Percentiles rank a stretch among this genome's conserved stretches.
Conservation (phyloP, 768 basidiomycete genomes). For the Boletus insuetus region DNA sequence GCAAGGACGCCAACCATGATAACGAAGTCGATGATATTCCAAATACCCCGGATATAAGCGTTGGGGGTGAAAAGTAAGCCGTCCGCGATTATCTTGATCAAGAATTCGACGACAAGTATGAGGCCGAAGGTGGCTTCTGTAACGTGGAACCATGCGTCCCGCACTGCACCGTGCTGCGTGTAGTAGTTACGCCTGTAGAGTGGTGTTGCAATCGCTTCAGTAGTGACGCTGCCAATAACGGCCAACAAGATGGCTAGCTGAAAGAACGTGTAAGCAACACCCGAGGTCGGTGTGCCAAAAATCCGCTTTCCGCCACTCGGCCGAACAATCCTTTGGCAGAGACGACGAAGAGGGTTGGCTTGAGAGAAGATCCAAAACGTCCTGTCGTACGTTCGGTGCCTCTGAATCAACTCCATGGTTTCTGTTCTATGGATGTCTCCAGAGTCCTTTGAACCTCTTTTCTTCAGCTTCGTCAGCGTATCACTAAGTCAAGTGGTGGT, state of each 20-base stretch:
- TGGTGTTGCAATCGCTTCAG: conserved; percentile 83
- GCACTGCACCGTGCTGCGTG: conserved; percentile 50
- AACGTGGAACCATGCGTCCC: conserved; percentile 85
- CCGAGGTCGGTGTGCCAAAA: conserved; percentile 70
- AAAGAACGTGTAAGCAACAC: conserved; percentile 65
- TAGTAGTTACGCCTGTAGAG: conserved; percentile 77
- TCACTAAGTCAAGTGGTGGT: conserved; percentile 45
- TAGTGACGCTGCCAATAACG: conserved; percentile 77
- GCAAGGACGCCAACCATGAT: conserved; percentile 76
- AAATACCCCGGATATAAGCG: conserved; percentile 86
- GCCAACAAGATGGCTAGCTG: conserved; percentile 70
- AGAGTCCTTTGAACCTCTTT: conserved; percentile 47
- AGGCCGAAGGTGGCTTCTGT: conserved; percentile 72
- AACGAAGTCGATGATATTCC: conserved; percentile 89
- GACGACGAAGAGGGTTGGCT: conserved; percentile 62
- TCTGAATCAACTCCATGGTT: conserved; percentile 83
- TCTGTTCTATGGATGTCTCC: conserved; percentile 65
- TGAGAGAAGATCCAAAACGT: conserved; percentile 89
- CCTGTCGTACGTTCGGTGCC: conserved; percentile 87
- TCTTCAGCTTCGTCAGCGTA: conserved; percentile 60
- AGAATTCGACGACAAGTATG: conserved; percentile 73
- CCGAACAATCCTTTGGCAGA: conserved; percentile 81
- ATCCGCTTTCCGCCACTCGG: conserved; percentile 86
- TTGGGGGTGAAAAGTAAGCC: conserved; percentile 90
- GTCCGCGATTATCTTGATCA: conserved; percentile 90